Conservation (phyloP, 202 grass and related monocot species). For the Panicum virgatum region DNA sequence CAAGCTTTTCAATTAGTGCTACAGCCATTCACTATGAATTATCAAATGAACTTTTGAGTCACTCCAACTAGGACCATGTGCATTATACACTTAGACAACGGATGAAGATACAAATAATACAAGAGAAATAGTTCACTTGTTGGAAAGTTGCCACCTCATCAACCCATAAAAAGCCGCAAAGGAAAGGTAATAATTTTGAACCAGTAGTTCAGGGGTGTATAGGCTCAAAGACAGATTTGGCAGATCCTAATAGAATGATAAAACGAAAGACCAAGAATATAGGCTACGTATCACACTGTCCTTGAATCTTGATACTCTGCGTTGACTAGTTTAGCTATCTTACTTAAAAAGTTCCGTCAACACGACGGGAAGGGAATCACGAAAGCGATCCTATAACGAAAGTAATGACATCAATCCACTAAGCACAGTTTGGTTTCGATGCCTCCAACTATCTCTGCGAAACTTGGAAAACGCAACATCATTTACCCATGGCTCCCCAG, state of each 20-base stretch:
- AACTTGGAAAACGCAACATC: not conserved
- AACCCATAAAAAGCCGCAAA: not conserved
- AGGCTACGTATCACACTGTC: not conserved
- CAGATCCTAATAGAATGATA: not conserved
- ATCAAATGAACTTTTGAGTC: not conserved
- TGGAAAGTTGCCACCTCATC: not conserved
- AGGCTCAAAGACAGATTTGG: not conserved
- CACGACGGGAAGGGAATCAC: not conserved
- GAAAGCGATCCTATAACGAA: not conserved
- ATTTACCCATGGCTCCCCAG: not conserved
- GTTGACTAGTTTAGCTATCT: conserved; percentile 27
- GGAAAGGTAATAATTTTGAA: not conserved
- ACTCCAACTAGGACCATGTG: conserved; percentile 23
- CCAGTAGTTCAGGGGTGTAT: not conserved
- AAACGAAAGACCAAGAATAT: not conserved
- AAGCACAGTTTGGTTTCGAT: not conserved
- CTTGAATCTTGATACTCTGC: conserved; percentile 2
- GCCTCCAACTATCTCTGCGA: not conserved
- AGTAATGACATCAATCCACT: not conserved
- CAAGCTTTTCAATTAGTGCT: not conserved
- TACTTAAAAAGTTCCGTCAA: not conserved
- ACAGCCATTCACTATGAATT: not conserved
- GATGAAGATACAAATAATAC: not conserved
- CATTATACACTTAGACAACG: conserved; percentile 3
- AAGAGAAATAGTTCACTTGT: not conserved